Evolutionary conservation across 2,329 filamentous ascomycete species (phyloP).

Genomic region (Colletotrichum orchidophilum): DNA sequence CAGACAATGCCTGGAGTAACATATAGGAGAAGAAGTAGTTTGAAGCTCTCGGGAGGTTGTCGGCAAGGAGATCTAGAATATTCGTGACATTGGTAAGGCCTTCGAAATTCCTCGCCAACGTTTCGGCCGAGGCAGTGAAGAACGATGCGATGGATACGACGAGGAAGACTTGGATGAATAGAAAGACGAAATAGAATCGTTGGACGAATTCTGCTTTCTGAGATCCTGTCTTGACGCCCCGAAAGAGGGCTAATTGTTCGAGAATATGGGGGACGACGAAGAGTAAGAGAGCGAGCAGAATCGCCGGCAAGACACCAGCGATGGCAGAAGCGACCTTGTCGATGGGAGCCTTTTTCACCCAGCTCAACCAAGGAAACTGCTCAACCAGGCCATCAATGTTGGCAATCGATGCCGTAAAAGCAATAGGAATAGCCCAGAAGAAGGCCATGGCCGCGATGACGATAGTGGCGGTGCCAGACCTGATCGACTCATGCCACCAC

Average conservation of each 20-base stretch:
- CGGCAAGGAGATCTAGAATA: conserved; percentile 77
- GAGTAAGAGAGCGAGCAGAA: conserved; percentile 80
- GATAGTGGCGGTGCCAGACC: conserved; percentile 71
- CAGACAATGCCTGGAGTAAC: conserved; percentile 91
- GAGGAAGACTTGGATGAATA: conserved; percentile 95
- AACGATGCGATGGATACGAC: conserved; percentile 88
- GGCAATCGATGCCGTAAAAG: conserved; percentile 84
- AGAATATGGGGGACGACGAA: conserved; percentile 84
- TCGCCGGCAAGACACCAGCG: conserved; percentile 86
- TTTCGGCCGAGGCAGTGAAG: conserved; percentile 69
- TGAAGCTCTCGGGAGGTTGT: conserved; percentile 83
- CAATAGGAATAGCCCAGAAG: conserved; percentile 90
- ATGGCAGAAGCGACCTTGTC: conserved; percentile 71
- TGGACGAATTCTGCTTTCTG: conserved; percentile 86
- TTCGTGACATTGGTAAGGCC: conserved; percentile 64
- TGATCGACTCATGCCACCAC: conserved; percentile 91
- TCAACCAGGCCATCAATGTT: conserved; percentile 77
- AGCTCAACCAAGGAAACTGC: conserved; percentile 74
- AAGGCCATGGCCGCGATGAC: conserved; percentile 80
- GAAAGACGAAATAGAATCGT: conserved; percentile 90
- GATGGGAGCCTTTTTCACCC: conserved; percentile 69
- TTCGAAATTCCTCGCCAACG: conserved; percentile 64
- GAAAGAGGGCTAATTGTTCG: conserved; percentile 74
- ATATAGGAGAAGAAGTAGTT: conserved; percentile 99
- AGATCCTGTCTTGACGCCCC: conserved; percentile 85